A percentile compares a stretch with the other conserved stretches of the same genome.
These are phyloP conservation scores for Neopestalotiopsis sp. DNA, from an alignment of 2,329 filamentous ascomycete genomes.

Conservation along the genomic window DNA sequence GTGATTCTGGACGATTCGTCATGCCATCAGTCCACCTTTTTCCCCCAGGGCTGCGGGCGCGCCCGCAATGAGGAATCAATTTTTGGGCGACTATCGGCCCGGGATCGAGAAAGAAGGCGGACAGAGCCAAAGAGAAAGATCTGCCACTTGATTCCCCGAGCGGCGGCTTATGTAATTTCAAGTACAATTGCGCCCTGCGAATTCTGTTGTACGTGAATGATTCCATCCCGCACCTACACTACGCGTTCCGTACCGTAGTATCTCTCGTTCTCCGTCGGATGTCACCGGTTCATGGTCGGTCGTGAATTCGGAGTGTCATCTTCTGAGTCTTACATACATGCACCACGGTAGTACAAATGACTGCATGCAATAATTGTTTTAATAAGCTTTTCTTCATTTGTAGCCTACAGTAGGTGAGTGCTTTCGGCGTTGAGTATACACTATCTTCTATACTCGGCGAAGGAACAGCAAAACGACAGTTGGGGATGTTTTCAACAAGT, in stretches of 20 bases:
- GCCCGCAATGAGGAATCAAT: conserved; percentile 9
- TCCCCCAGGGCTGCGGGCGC: neutral
- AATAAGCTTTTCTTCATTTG: too few species aligned
- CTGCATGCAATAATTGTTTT: neutral
- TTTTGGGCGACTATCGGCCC: neutral
- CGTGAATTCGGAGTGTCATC: neutral
- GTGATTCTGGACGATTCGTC: neutral
- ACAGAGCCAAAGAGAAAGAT: neutral
- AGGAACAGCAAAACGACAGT: neutral
- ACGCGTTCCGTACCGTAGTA: neutral
- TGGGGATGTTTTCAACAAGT: too few species aligned
- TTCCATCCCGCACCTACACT: neutral
- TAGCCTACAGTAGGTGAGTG: too few species aligned
- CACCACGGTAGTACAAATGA: neutral
- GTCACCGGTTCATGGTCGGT: neutral
- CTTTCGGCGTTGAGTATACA: too few species aligned
- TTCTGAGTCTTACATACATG: neutral
- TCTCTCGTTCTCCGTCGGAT: conserved; percentile 5
- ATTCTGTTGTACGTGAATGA: neutral
- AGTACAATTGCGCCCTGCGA: neutral
- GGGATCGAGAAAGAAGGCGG: neutral
- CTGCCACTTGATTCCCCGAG: neutral
- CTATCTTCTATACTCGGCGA: too few species aligned
- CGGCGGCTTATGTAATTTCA: neutral
- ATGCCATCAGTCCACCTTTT: neutral